Conservation (phyloP, 331 rosid species). For the Quercus phellos region DNA sequence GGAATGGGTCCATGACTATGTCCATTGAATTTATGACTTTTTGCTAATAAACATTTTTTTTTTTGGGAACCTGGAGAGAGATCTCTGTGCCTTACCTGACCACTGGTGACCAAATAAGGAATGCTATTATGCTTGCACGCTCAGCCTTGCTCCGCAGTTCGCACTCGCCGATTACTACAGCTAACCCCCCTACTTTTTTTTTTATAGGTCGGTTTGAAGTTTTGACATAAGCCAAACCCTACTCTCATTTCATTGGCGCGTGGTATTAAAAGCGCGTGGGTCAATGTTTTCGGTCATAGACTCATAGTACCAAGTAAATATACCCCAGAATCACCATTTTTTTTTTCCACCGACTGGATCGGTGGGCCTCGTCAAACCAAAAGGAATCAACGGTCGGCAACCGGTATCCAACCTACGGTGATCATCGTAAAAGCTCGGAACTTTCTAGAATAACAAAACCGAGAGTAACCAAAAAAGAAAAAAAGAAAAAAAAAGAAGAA, state of each 20-base stretch:
- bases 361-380: neutral
- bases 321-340: too few relatives aligned
- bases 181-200: too few relatives aligned
- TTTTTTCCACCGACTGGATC: neutral
- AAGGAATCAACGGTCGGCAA: neutral
- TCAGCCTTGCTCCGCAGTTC: constrained; percentile 46
- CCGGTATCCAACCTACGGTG: neutral
- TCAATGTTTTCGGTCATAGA: too few relatives aligned
- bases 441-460: neutral
- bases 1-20: neutral
- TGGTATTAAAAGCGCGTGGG: too few relatives aligned
- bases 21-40: neutral
- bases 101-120: constrained; percentile 4
- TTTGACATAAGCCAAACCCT: neutral
- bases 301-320: too few relatives aligned
- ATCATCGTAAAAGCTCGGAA: neutral
- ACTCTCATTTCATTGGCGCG: too few relatives aligned
- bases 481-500: neutral
- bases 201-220: constrained; percentile 4
- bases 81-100: constrained; percentile 4
- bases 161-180: constrained; percentile 9
- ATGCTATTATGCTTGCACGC: constrained; percentile 37
- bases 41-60: too few relatives aligned
- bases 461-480: neutral
- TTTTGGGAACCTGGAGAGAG: constrained; percentile 27